Evolutionary conservation across 176 grass and related monocot genomes (phyloP), one percentile per base, ranked within the genome.

Genomic region (Bonia amplexicaulis): DNA sequence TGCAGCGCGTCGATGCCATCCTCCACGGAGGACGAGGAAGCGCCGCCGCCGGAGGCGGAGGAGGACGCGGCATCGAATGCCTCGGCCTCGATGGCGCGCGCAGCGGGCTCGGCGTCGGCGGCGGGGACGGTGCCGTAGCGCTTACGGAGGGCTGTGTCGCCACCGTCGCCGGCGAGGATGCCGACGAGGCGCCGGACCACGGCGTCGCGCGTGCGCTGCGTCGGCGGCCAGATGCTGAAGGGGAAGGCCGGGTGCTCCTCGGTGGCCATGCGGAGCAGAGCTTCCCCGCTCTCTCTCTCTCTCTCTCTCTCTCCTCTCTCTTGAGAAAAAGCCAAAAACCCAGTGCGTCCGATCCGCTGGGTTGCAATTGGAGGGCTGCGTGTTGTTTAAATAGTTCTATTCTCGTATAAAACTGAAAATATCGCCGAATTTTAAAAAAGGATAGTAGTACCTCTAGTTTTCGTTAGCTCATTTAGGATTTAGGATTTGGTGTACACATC

Each of bases 211-310:
- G 95, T 95, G 45, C 93, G 91, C 89, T 90, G 85, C 82, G 93
- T 90, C 54, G 95, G 95, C 71, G 95, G 95, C 93, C 95, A 98
- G 91, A 98, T 95, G 87, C 90, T 95, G 89, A 98, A 86, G 46
- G 91, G 87, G 75, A 93, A 91, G 9, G 42, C 85, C 1, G 52
- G 12, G 48, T 69, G 44, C 69, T 91, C 89, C 69, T 84, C 81
- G 76, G 85, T 67, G 89, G 76, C 89, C 85, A 87, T 87, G 51
- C 41, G 41, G 3, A 33, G 31, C 31, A 33, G 31, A 33, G 31
- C 31, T 33, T 33, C 31, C 31, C 31, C 31, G 2, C 31, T 33
- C 31, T 33, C 29, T 31, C 29, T 31, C 29, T 31, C 29, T 31
- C 31, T 33, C 31, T 33, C 31, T 33, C 27, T 29, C 27, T 29